Evolutionary conservation across 2,329 filamentous ascomycete genomes (phyloP).

Genomic region (Epichloe elymi): DNA sequence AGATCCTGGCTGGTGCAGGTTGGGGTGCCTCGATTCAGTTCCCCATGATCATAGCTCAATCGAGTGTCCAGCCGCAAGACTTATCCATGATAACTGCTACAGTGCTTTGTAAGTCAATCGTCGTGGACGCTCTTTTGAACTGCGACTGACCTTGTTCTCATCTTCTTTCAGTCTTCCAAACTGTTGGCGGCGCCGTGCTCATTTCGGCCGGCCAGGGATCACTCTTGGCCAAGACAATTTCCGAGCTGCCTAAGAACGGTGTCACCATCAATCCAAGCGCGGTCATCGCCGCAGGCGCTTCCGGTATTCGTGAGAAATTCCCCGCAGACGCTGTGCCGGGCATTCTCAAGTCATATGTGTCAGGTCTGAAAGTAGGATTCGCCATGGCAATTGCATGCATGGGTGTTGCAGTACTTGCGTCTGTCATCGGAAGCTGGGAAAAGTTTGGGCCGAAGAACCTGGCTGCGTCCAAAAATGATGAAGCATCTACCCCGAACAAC

Average conservation of each 20-base stretch:
- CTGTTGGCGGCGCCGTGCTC: background rate
- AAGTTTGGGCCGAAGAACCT: background rate
- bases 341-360: background rate
- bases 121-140: background rate
- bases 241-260: background rate
- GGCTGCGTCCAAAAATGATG: background rate
- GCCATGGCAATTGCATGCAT: background rate
- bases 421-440: background rate
- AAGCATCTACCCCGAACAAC: background rate
- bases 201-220: background rate
- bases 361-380: background rate
- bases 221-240: background rate
- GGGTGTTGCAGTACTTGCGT: background rate
- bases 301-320: background rate
- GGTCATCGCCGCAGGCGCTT: background rate
- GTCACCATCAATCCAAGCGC: background rate
- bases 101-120: slow-evolving; percentile 26
- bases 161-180: background rate
- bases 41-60: slow-evolving; percentile 25
- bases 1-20: slow-evolving; percentile 26
- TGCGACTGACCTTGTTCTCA: background rate
- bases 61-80: background rate
- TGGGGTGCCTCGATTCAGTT: slow-evolving; percentile 26
- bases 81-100: background rate
- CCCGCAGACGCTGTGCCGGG: background rate